A percentile compares a stretch with the other conserved stretches of the same genome.
phyloP scores from a whole-genome alignment of 148 eudicot genomes.

The Mesembryanthemum crystallinum region DNA sequence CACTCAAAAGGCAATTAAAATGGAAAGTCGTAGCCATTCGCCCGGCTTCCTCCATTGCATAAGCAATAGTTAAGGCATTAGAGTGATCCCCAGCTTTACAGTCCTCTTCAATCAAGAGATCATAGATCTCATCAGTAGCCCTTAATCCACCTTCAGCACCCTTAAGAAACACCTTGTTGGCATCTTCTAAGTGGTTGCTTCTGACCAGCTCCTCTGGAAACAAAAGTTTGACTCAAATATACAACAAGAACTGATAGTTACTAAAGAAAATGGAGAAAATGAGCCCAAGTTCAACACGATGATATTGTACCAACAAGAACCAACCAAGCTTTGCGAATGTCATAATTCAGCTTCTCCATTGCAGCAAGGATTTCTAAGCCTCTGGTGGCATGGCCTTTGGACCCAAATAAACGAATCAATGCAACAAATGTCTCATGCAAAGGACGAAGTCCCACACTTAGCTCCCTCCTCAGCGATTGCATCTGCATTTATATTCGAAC shows the following conservation, averaged over 20 bases:
- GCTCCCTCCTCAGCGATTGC: conserved; percentile 83
- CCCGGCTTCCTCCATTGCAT: conserved; percentile 98
- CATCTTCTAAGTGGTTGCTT: conserved; percentile 72
- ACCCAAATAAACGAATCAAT: conserved; percentile 78
- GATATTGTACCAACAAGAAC: conserved; percentile 78
- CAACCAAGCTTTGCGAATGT: conserved; percentile 94
- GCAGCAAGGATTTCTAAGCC: conserved; percentile 93
- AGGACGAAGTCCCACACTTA: conserved; percentile 90
- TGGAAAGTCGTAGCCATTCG: conserved; percentile 94
- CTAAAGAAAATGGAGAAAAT: conserved; percentile 17
- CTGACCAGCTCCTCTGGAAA: conserved; percentile 74
- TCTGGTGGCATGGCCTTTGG: conserved; percentile 72
- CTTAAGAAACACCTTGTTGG: conserved; percentile 87
- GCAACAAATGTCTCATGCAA: conserved; percentile 88
- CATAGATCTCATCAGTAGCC: conserved; percentile 88
- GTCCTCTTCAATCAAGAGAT: conserved; percentile 80
- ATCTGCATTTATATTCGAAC: conserved; percentile 45
- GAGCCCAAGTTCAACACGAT: conserved; percentile 13
- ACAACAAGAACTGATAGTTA: conserved; percentile 7
- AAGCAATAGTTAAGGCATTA: conserved; percentile 88
- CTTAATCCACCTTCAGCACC: conserved; percentile 87
- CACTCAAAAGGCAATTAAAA: conserved; percentile 94
- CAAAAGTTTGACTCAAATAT: conserved; percentile 19
- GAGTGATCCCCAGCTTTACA: conserved; percentile 95
- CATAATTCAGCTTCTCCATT: conserved; percentile 86